Percentiles rank a stretch among this genome's conserved stretches.
phyloP scores from a whole-genome alignment of 768 basidiomycete genomes.

The Hericium erinaceus region DNA sequence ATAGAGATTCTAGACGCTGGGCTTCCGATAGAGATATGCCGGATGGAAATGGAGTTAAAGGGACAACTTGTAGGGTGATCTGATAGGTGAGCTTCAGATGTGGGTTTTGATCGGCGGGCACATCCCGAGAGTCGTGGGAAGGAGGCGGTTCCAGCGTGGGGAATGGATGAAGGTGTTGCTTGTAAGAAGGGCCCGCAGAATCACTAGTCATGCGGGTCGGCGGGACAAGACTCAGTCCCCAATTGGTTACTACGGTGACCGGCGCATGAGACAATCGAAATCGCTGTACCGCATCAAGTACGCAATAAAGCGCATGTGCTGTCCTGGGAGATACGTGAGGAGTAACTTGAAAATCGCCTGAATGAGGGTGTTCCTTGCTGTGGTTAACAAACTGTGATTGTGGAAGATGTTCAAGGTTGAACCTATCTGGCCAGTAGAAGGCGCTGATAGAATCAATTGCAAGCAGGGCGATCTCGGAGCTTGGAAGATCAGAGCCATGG shows the following conservation, averaged over 20 bases:
- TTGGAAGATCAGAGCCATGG: constrained; percentile 37
- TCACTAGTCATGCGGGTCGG: constrained; percentile 10
- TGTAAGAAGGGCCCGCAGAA: constrained; percentile 26
- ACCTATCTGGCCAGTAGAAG: constrained; percentile 74
- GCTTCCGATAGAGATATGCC: background rate
- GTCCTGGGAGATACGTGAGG: constrained; percentile 4
- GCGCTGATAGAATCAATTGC: constrained; percentile 70
- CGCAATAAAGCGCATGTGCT: constrained; percentile 32
- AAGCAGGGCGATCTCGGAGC: constrained; percentile 53
- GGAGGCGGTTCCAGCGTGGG: constrained; percentile 1
- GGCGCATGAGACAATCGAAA: constrained; percentile 42
- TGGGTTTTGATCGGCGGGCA: background rate
- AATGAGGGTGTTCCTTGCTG: no score
- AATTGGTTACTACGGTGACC: constrained; percentile 50
- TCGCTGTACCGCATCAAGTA: constrained; percentile 37
- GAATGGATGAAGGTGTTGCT: constrained; percentile 38
- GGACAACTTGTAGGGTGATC: constrained; percentile 5
- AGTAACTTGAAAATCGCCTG: no score
- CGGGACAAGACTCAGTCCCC: constrained; percentile 36
- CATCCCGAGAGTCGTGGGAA: background rate
- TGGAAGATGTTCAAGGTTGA: constrained; percentile 40
- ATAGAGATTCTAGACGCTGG: background rate
- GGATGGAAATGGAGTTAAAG: background rate
- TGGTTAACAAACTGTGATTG: constrained; percentile 5
- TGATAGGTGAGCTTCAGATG: constrained; percentile 4